Percentiles rank a stretch among this genome's conserved stretches.
These are phyloP conservation scores for Polytrichum commune DNA, from an alignment of 225 moss, liverwort and hornwort species.

Conservation along the genomic window DNA sequence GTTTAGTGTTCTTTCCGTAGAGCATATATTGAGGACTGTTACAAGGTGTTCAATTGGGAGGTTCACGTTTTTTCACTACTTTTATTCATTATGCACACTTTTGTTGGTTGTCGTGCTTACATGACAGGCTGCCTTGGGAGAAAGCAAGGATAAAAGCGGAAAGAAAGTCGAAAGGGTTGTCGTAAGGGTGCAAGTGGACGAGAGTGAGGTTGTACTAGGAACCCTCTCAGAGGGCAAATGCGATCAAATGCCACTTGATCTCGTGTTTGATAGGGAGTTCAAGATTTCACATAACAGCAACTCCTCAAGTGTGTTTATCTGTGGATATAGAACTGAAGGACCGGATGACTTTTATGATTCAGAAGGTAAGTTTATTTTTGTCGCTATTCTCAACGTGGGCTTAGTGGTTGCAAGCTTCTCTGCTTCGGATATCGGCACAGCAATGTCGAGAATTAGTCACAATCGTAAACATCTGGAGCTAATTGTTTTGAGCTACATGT, in stretches of 20 bases:
- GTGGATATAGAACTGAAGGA: conserved; percentile 79
- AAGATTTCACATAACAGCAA: conserved; percentile 69
- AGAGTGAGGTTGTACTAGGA: conserved; percentile 67
- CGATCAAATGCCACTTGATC: conserved; percentile 86
- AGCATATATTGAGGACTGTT: too few species aligned
- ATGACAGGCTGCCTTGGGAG: conserved; percentile 78
- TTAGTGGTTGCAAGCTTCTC: too few species aligned
- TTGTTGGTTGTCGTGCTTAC: not conserved
- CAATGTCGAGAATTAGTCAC: too few species aligned
- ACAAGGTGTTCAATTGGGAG: not conserved
- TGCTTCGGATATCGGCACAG: too few species aligned
- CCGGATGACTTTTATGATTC: conserved; percentile 28
- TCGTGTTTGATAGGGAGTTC: conserved; percentile 89
- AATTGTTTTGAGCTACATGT: too few species aligned
- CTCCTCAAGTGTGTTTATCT: conserved; percentile 66
- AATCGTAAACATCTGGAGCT: too few species aligned
- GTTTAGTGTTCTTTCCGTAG: too few species aligned
- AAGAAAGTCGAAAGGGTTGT: conserved; percentile 66
- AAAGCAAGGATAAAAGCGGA: conserved; percentile 41
- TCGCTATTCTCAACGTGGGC: too few species aligned
- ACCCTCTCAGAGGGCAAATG: conserved; percentile 73
- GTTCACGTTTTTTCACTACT: not conserved
- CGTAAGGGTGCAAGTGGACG: conserved; percentile 55
- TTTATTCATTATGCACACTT: not conserved
- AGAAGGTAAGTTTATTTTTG: conserved; percentile 12